A percentile compares a stretch with the other conserved stretches of the same genome.
Evolutionary conservation across 2,329 filamentous ascomycete genomes (phyloP).

Genomic region (Colletotrichum sp.): DNA sequence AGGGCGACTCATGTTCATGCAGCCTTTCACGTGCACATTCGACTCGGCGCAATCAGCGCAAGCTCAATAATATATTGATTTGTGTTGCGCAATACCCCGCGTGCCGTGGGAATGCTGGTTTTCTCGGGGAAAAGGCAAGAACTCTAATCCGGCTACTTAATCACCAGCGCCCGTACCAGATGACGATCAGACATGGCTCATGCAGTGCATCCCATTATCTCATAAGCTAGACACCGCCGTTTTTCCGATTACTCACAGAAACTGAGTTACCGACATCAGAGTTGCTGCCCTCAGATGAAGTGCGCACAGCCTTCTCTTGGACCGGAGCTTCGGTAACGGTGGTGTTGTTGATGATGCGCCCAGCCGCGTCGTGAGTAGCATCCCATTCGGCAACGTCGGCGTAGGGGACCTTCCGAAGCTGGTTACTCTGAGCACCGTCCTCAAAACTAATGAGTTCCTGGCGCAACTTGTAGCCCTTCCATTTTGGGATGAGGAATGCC

Average conservation of each 20-base stretch:
- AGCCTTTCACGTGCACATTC: not conserved
- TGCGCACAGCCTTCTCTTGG: not conserved
- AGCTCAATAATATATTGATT: not conserved
- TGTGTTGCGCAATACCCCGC: not conserved
- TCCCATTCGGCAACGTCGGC: conserved; percentile 61
- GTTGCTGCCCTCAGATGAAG: not conserved
- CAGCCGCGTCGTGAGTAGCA: conserved; percentile 56
- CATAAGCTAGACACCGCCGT: not conserved
- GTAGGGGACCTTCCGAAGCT: conserved; percentile 57
- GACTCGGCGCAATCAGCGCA: not conserved
- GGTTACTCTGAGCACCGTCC: conserved; percentile 45
- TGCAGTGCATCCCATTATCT: not conserved
- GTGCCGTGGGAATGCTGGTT: not conserved
- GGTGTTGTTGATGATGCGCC: conserved; percentile 16
- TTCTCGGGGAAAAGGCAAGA: not conserved
- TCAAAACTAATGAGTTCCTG: conserved; percentile 50
- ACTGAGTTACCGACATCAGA: not conserved
- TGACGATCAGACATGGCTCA: not conserved
- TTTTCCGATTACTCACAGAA: not conserved
- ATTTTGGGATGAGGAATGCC: conserved; percentile 60
- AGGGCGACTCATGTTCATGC: not conserved
- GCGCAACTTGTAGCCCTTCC: conserved; percentile 56
- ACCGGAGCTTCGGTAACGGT: not conserved
- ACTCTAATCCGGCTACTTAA: not conserved
- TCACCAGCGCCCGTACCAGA: not conserved